Base-by-base conservation (phyloP, 768 basidiomycete species). In the Auriscalpium vulgare region DNA sequence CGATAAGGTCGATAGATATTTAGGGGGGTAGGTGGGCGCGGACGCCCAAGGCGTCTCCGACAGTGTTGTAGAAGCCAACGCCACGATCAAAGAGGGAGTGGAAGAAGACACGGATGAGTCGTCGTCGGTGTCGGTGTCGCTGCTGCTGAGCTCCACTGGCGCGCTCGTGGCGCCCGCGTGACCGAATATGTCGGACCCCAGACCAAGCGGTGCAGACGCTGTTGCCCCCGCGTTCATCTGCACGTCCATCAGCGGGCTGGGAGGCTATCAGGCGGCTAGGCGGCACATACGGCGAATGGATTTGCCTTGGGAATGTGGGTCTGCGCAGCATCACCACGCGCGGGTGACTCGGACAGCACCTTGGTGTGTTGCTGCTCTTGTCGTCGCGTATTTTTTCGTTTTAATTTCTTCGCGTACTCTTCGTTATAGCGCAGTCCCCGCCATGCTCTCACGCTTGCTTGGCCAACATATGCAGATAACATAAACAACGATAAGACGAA, bases 401-500 rank as follows among this genome's bases (percentile, higher is more conserved):
- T 78, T 1, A 93, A 75, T 65, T 89, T 87, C 35, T 74, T 75
- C 10, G 91, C 93, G 66, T 91, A 94, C 53, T 74, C 75, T 53
- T 80, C 76, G 65, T 94, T 92, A 62, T 76, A 81, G 34, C 84
- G 78, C 49, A 92, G 65, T 8, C 84, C 85, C 56, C 92, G 78
- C 84, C 87, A 94, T 35, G 88, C 91, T 19, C 92, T 83, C 51
- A 93, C 73, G 63, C 91, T 94, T 29, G 29, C 29, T 29, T 4
- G 64, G n/a, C 57, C 37, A 61, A 58, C 45, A 55, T 54, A 59
- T 37, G n/a, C 35, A 23, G 14, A 17, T 50, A 21, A 36, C 34
- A 47, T 35, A 37, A 34, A 13, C 3, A 29, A 50, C 5, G 29
- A 29, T 29, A 29, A 49, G 37, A n/a, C 61, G 38, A 10, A 1